Evolutionary conservation across 352 stramenopile genomes (phyloP).

Genomic region (Phytophthora fragariae): DNA sequence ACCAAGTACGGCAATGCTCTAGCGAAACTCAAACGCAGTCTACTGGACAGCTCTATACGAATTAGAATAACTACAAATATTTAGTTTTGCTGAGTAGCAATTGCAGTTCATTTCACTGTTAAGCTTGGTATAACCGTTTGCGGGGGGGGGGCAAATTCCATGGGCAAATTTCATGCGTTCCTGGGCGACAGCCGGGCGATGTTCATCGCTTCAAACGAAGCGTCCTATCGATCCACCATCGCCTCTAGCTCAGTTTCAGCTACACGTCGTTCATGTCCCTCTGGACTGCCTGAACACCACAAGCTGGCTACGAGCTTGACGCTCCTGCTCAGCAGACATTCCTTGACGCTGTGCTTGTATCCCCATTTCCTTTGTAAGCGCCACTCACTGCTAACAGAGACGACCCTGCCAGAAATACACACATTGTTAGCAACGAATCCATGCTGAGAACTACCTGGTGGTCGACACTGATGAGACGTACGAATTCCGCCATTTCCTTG

Average conservation of each 20-base stretch:
- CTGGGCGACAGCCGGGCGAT: slow-evolving; percentile 14
- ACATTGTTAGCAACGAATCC: background rate
- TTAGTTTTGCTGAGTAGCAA: background rate
- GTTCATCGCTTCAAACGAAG: too few species aligned
- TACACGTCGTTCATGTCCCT: too few species aligned
- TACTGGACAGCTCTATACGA: slow-evolving; percentile 59
- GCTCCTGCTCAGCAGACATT: too few species aligned
- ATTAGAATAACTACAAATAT: background rate
- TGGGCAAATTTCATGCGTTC: slow-evolving; percentile 57
- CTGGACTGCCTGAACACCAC: too few species aligned
- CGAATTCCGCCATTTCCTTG: slow-evolving; percentile 43
- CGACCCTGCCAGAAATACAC: too few species aligned
- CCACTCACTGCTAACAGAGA: too few species aligned
- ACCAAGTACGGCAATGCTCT: slow-evolving; percentile 81
- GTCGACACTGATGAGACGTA: slow-evolving; percentile 23
- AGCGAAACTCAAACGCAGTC: slow-evolving; percentile 55
- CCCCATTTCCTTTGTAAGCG: too few species aligned
- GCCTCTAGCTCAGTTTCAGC: too few species aligned
- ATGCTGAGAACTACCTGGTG: background rate
- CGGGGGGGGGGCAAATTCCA: slow-evolving; percentile 8
- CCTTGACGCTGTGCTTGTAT: too few species aligned
- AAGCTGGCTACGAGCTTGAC: too few species aligned
- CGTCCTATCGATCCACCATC: too few species aligned
- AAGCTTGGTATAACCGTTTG: slow-evolving; percentile 59
- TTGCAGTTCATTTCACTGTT: slow-evolving; percentile 46